phyloP scores from a whole-genome alignment of 2,329 filamentous ascomycete species.

The Fusarium sp. region DNA sequence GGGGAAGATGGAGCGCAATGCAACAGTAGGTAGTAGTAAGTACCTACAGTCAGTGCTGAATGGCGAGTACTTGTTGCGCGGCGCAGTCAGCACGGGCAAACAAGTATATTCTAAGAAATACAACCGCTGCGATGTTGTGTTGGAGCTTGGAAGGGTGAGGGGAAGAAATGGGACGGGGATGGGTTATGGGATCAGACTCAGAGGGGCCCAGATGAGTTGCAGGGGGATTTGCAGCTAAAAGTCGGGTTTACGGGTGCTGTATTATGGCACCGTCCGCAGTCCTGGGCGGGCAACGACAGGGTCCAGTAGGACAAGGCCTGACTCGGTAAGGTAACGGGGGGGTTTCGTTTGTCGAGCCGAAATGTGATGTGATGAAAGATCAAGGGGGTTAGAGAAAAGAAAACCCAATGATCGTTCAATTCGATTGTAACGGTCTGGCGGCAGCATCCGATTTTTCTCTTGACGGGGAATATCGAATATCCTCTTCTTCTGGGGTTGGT shows the following conservation, averaged over 20 bases:
- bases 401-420: slow-evolving; percentile 10
- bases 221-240: slow-evolving; percentile 42
- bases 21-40: neutral
- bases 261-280: slow-evolving; percentile 5
- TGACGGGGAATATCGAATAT: neutral
- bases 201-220: slow-evolving; percentile 26
- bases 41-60: slow-evolving; percentile 17
- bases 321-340: slow-evolving; percentile 21
- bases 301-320: neutral
- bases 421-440: slow-evolving; percentile 5
- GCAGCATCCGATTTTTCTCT: slow-evolving; percentile 18
- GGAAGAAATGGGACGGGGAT: slow-evolving; percentile 41
- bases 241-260: slow-evolving; percentile 23
- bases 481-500: slow-evolving; percentile 25
- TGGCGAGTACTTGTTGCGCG: slow-evolving; percentile 28
- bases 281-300: neutral
- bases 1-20: slow-evolving; percentile 20
- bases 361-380: neutral
- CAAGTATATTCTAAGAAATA: slow-evolving; percentile 37
- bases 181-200: slow-evolving; percentile 39
- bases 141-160: slow-evolving; percentile 19
- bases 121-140: slow-evolving; percentile 27
- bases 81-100: slow-evolving; percentile 34
- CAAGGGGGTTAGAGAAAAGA: slow-evolving; percentile 1
- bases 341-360: slow-evolving; percentile 7